Conservation (phyloP, 805 yeast genomes). For the Sungouiella blattae region DNA sequence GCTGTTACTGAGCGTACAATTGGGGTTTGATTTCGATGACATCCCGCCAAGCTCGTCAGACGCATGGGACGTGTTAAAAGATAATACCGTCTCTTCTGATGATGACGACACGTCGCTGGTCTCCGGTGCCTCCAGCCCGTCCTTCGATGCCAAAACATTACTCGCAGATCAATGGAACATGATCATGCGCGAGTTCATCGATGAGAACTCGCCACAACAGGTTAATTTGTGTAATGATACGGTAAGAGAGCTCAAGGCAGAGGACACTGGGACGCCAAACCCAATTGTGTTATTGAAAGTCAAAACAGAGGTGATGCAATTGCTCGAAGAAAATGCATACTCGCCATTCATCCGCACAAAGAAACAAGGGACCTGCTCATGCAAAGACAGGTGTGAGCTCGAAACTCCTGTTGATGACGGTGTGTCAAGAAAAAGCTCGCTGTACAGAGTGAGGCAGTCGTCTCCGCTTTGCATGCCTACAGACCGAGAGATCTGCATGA, state of each 20-base stretch:
- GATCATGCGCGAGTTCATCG: slow-evolving; percentile 40
- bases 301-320: slow-evolving; percentile 28
- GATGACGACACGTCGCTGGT: slow-evolving; percentile 3
- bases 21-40: slow-evolving; percentile 22
- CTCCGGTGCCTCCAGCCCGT: background rate
- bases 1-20: background rate
- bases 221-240: slow-evolving; percentile 45
- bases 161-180: slow-evolving; percentile 30
- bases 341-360: background rate
- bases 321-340: slow-evolving; percentile 35
- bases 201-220: slow-evolving; percentile 43
- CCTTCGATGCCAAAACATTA: slow-evolving; percentile 4
- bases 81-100: slow-evolving; percentile 11
- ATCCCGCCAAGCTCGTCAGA: slow-evolving; percentile 12
- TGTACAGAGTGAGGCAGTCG: background rate
- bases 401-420: background rate
- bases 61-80: slow-evolving; percentile 20
- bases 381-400: background rate
- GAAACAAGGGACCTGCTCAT: background rate
- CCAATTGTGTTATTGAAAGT: slow-evolving; percentile 24
- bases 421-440: background rate
- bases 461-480: no score
- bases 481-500: background rate
- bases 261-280: slow-evolving; percentile 3
- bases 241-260: slow-evolving; percentile 21